phyloP scores from a whole-genome alignment of 164 flowering plant species.

The Nelumbo lutea region DNA sequence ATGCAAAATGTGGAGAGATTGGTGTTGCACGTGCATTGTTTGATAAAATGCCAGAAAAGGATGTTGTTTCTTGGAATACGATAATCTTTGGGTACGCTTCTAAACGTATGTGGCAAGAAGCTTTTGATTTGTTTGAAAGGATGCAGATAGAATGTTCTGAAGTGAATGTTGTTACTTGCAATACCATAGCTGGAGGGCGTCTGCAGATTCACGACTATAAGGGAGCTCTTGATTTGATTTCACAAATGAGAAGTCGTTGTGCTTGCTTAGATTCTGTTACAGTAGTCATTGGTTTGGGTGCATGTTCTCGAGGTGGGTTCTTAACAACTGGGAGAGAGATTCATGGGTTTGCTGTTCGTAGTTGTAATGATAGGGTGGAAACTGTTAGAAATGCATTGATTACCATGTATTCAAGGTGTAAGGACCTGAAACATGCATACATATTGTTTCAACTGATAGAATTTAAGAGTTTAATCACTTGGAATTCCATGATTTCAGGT shows the following conservation, averaged over 20 bases:
- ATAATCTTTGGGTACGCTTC: background rate
- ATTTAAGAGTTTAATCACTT: conserved; percentile 1
- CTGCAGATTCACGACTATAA: background rate
- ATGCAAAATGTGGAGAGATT: background rate
- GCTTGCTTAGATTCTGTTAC: background rate
- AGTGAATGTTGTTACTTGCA: conserved; percentile 1
- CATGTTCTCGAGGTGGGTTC: background rate
- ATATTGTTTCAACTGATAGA: background rate
- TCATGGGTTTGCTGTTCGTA: conserved; percentile 4
- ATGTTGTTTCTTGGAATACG: no score
- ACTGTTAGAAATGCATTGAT: background rate
- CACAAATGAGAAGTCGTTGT: background rate
- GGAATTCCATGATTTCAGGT: conserved; percentile 10
- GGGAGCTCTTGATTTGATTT: conserved; percentile 1
- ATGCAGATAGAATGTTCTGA: background rate
- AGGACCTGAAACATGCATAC: conserved; percentile 3
- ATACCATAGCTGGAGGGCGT: conserved; percentile 4
- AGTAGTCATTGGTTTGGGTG: conserved; percentile 4
- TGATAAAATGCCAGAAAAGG: no score
- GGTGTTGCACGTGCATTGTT: no score
- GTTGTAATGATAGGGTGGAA: background rate
- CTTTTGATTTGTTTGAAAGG: background rate
- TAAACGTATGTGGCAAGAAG: background rate
- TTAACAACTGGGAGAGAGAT: background rate
- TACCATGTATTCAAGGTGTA: background rate